Percentiles rank a stretch among this genome's conserved stretches.
Evolutionary conservation across 345 rosid species (phyloP).

Genomic region (Iberis pinnata): DNA sequence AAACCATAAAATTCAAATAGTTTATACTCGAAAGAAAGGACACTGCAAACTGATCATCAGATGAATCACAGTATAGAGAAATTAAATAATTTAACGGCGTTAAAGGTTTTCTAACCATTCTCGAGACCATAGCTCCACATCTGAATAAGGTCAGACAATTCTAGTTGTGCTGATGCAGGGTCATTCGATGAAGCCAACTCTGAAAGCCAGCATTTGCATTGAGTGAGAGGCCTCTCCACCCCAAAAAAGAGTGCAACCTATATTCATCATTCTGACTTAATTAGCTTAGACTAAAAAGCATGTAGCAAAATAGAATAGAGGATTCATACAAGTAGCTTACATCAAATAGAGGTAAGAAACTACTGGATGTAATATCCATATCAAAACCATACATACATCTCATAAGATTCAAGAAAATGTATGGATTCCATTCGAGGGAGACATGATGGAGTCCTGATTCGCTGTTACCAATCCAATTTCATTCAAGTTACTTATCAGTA

Average conservation of each 20-base stretch:
- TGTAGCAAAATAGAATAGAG: background rate
- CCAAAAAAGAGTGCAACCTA: conserved; percentile 70
- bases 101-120: conserved; percentile 41
- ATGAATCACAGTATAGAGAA: conserved; percentile 9
- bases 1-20: background rate
- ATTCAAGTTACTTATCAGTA: background rate
- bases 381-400: conserved; percentile 42
- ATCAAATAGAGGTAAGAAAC: conserved; percentile 53
- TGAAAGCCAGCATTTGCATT: conserved; percentile 43
- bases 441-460: conserved; percentile 44
- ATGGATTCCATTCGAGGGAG: conserved; percentile 47
- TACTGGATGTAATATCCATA: conserved; percentile 39
- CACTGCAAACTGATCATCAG: background rate
- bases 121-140: conserved; percentile 60
- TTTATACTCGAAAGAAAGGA: conserved; percentile 1
- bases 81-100: background rate
- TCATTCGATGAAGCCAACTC: conserved; percentile 32
- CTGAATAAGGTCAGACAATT: conserved; percentile 50
- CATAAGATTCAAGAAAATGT: conserved; percentile 42
- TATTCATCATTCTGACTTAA: background rate
- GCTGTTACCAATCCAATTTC: conserved; percentile 32
- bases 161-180: conserved; percentile 23
- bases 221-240: conserved; percentile 44
- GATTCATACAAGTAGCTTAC: conserved; percentile 28
- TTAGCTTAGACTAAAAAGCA: background rate